Conservation (phyloP, 2,329 filamentous ascomycete species). For the Orbilia quercus region DNA sequence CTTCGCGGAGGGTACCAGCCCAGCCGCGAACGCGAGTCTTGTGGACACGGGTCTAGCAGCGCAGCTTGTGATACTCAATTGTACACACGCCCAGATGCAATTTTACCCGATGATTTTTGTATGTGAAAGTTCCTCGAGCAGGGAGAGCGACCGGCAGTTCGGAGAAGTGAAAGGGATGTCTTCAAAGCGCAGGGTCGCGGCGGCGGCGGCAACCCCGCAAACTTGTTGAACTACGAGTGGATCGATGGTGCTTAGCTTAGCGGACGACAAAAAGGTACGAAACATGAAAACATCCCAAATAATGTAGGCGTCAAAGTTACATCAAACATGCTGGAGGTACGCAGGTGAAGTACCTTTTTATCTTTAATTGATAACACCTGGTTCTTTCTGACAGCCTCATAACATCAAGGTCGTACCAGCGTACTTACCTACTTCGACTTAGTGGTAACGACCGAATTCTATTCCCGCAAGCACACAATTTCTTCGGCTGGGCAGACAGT, state of each 20-base stretch:
- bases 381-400: too few species aligned
- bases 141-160: conserved; percentile 42
- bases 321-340: too few species aligned
- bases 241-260: too few species aligned
- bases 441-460: too few species aligned
- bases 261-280: not conserved
- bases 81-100: conserved; percentile 15
- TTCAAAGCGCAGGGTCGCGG: conserved; percentile 7
- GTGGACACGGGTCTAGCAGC: conserved; percentile 15
- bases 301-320: too few species aligned
- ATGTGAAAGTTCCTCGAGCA: not conserved
- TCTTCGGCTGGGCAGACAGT: too few species aligned
- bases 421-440: too few species aligned
- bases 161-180: conserved; percentile 16
- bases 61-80: conserved; percentile 11
- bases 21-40: conserved; percentile 26
- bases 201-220: conserved; percentile 26
- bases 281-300: too few species aligned
- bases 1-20: conserved; percentile 21
- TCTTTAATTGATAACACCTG: too few species aligned
- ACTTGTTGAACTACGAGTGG: not conserved
- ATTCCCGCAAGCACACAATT: too few species aligned
- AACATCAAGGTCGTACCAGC: too few species aligned
- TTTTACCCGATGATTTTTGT: conserved; percentile 10
- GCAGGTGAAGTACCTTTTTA: too few species aligned